A percentile compares a stretch with the other conserved stretches of the same genome.
Evolutionary conservation across 371 early-diverging fungal genomes (phyloP).

Genomic region (Syncephalastrum monosporum): DNA sequence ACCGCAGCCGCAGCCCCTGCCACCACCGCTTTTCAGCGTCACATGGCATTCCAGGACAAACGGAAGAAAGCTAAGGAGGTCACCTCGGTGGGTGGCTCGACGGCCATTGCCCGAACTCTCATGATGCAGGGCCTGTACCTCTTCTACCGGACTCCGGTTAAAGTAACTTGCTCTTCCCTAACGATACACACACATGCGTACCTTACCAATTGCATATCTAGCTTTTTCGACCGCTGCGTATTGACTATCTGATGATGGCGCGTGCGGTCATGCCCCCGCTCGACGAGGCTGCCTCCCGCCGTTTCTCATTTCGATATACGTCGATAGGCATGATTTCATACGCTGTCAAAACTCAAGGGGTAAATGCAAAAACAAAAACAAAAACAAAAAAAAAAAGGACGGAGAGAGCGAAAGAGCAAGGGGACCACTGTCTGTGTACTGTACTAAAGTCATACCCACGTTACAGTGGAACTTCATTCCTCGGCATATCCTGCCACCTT

Average conservation of each 20-base stretch:
- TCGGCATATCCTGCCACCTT: slow-evolving; percentile 71
- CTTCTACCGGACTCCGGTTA: slow-evolving; percentile 77
- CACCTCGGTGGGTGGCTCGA: slow-evolving; percentile 59
- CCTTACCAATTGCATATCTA: slow-evolving; percentile 15
- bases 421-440: no score
- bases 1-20: no score
- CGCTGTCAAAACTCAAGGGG: slow-evolving; percentile 65
- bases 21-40: no score
- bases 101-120: slow-evolving; percentile 58
- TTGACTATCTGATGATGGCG: slow-evolving; percentile 79
- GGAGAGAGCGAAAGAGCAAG: not conserved
- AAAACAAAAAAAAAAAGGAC: no score
- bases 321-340: slow-evolving; percentile 74
- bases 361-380: no score
- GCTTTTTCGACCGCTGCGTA: slow-evolving; percentile 77
- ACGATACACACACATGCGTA: not conserved
- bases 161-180: slow-evolving; percentile 39
- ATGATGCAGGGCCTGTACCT: slow-evolving; percentile 70
- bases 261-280: slow-evolving; percentile 64
- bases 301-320: slow-evolving; percentile 63
- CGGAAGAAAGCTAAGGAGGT: slow-evolving; percentile 44
- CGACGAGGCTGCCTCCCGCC: slow-evolving; percentile 27
- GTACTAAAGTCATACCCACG: not conserved
- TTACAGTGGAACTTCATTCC: slow-evolving; percentile 64
- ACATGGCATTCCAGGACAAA: slow-evolving; percentile 20